Base-by-base conservation (phyloP, 23 red algal genomes). In the Gracilaria gracilis region DNA sequence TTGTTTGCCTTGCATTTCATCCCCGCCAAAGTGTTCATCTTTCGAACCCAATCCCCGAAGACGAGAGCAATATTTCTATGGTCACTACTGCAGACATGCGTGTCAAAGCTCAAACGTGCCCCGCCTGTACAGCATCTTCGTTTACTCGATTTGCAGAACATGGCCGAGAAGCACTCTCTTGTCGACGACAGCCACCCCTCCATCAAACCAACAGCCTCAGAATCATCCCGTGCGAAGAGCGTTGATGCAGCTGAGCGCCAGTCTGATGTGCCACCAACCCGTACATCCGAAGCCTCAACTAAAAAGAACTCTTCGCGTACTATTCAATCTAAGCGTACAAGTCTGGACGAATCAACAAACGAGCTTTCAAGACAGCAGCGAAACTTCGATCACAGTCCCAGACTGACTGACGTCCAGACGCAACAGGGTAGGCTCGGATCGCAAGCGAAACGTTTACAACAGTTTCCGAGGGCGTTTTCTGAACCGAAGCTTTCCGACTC, bases 141-240 rank as follows among this genome's bases (percentile, higher is more conserved):
- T 17, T 55, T 92, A 24, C 89, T 92, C 23, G 89, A 92, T 65
- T 84, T 92, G 61, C 89, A 92, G 79, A 83, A 40, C 13, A 50
- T 92, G 34, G 89, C 80, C 23, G 89, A 92, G 35, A 27, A 31
- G 53, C 4, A 27, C 23, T 19, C 40, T 48, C 48, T 17, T 42
- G 69, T 23, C 7, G 39, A 38, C 20, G 48, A 75, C 27, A 61
- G 54, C 24, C 7, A 1, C 54, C 2, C 48, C 54, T 61, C 49
- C 15, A 64, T 36, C 0, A 55, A 57, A n/a, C 38, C 40, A n/a
- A 70, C 23, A 86, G 21, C 49, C 29, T 42, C 61, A 70, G 58
- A 69, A 51, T 53, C 62, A 35, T 54, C 64, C 23, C 82, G 20
- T 36, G 24, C 47, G 51, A 86, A 28, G 39, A 86, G 82, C 24